Evolutionary conservation across 768 basidiomycete genomes (phyloP), one percentile per base, ranked within the genome.

Genomic region (Russula foetens): DNA sequence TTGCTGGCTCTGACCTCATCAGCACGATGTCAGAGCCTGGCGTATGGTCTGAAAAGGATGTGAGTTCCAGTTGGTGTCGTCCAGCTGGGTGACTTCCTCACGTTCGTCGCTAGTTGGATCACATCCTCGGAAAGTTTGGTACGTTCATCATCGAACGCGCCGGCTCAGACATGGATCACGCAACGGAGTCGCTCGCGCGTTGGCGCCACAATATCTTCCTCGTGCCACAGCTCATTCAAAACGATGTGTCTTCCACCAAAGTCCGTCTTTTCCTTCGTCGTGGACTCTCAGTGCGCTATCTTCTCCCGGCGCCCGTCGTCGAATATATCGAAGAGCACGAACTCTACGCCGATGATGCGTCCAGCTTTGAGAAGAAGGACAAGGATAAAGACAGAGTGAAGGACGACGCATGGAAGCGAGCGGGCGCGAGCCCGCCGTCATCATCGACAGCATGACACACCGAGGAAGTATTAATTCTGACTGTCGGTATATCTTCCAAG

Each of bases 21-120:
- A 85, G 91, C 68, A 97, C 94, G 28, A 98, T 99, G 88, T 91
- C 90, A 66, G 94, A 98, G 75, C 97, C 97, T 28, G 96, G 97
- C 19, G 96, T 99, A 39, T 99, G 97, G 97, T 84, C 87, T 57
- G 86, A 94, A 68, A 79, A 84, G 61, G 97, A 99, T 80, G 94
- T 96, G 74, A 71, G 92, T 81, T 46, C 61, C 33, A 45, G 51
- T 50, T 46, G 53, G 12, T 46, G 12, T 21, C 63, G 46, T 60
- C 35, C 41, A n/a, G 39, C 17, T 60, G 54, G 28, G 55, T 56
- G 24, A 62, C 59, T 58, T 46, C 53, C 55, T 63, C 50, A 54
- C 50, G 12, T 26, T 41, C 64, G 15, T 55, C 48, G 43, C 8
- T 71, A 98, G 94, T 81, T 99, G 47, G 93, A 96, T 68, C 93